phyloP scores from a whole-genome alignment of 805 yeast species.

The Lipomyces starkeyi region DNA sequence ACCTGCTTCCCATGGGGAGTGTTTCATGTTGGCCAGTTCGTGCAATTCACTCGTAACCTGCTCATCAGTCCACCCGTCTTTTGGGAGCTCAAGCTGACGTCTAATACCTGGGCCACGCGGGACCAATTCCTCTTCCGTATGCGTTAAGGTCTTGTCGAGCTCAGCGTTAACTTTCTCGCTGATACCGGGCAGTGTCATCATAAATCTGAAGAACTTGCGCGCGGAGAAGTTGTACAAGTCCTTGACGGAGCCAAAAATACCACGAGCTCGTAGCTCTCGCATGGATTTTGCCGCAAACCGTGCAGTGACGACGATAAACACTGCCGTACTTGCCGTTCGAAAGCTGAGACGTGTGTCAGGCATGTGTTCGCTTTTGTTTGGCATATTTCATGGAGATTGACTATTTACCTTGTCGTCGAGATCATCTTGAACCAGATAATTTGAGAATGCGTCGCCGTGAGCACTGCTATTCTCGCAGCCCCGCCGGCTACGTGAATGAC shows the following conservation, averaged over 20 bases:
- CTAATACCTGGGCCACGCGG: slow-evolving; percentile 53
- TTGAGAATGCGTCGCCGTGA: background rate
- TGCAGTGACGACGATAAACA: slow-evolving; percentile 20
- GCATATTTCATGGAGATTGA: background rate
- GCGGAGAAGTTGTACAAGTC: slow-evolving; percentile 20
- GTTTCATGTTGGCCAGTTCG: slow-evolving; percentile 53
- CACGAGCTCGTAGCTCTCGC: slow-evolving; percentile 40
- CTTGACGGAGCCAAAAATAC: slow-evolving; percentile 31
- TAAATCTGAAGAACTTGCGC: slow-evolving; percentile 35
- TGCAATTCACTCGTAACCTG: slow-evolving; percentile 60
- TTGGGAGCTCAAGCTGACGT: slow-evolving; percentile 57
- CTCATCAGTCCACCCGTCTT: slow-evolving; percentile 57
- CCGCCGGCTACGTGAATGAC: background rate
- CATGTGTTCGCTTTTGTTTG: background rate
- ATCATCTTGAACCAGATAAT: background rate
- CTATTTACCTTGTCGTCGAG: background rate
- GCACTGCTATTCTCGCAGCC: background rate
- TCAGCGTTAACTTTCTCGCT: slow-evolving; percentile 65
- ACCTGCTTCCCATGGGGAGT: slow-evolving; percentile 84
- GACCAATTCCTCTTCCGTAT: slow-evolving; percentile 65
- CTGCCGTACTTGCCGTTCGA: slow-evolving; percentile 17
- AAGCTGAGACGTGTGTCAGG: background rate
- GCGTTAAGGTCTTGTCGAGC: slow-evolving; percentile 53
- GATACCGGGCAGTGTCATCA: slow-evolving; percentile 57
- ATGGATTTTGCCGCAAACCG: slow-evolving; percentile 18